Conservation (phyloP, 75 land plant species). For the Cryptomeria japonica region DNA sequence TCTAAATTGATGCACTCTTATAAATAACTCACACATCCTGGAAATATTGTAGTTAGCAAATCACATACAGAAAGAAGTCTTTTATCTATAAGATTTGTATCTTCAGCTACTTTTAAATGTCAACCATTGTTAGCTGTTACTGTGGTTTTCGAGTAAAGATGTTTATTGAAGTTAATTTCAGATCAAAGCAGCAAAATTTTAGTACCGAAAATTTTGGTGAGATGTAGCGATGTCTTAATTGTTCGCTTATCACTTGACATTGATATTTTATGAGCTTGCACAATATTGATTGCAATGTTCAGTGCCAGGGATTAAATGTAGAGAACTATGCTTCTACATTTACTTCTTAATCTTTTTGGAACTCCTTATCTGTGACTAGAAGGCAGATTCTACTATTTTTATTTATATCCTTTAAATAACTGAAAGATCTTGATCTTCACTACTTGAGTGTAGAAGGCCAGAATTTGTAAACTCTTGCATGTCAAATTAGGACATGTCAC, state of each 20-base stretch:
- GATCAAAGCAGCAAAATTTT: no score
- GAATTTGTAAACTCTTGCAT: not conserved
- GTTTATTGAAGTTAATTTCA: no score
- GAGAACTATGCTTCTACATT: not conserved
- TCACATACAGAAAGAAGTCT: not conserved
- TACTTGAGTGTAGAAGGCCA: not conserved
- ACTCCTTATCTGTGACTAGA: not conserved
- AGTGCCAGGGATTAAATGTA: not conserved
- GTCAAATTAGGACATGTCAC: not conserved
- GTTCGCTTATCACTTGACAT: not conserved
- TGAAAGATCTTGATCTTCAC: not conserved
- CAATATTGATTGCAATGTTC: not conserved
- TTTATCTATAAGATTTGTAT: not conserved
- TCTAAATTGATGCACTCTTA: not conserved
- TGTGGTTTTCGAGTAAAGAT: no score
- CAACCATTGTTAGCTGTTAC: not conserved
- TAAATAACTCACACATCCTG: not conserved
- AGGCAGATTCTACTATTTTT: not conserved
- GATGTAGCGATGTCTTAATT: not conserved
- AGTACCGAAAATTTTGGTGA: no score
- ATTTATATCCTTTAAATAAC: not conserved
- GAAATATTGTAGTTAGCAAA: not conserved
- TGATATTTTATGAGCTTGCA: not conserved
- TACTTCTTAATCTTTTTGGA: not conserved
- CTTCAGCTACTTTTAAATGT: not conserved